phyloP scores from a whole-genome alignment of 805 yeast species.

The Kodamaea lidongshanica region DNA sequence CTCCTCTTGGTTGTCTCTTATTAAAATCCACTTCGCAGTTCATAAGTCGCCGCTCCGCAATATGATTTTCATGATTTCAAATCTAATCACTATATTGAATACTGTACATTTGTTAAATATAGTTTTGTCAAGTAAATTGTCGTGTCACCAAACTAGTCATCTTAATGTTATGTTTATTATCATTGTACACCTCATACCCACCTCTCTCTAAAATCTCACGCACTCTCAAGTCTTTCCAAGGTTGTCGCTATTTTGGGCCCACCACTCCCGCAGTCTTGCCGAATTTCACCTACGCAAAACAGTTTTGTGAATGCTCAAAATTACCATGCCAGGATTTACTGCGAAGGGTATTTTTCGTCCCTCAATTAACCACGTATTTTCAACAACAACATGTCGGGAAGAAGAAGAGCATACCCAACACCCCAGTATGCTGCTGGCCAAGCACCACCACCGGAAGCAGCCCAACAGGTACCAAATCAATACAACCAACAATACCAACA shows the following conservation, averaged over 20 bases:
- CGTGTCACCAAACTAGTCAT: too few relatives aligned
- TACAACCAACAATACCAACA: constrained; percentile 14
- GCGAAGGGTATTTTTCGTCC: constrained; percentile 2
- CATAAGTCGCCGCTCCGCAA: too few relatives aligned
- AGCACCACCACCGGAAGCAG: constrained; percentile 13
- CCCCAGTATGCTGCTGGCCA: constrained; percentile 37
- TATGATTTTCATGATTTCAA: too few relatives aligned
- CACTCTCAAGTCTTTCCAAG: too few relatives aligned
- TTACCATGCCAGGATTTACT: constrained; percentile 1
- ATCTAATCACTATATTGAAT: too few relatives aligned
- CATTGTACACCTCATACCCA: too few relatives aligned
- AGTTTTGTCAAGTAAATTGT: too few relatives aligned
- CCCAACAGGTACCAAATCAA: constrained; percentile 3
- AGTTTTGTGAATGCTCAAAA: background rate
- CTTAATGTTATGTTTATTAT: too few relatives aligned
- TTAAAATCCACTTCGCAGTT: too few relatives aligned
- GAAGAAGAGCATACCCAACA: constrained; percentile 45
- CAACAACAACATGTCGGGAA: constrained; percentile 25
- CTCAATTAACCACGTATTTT: constrained; percentile 4
- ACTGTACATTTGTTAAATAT: too few relatives aligned
- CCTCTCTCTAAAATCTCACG: too few relatives aligned
- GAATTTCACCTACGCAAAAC: background rate
- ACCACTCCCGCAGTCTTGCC: background rate
- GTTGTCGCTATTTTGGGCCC: constrained; percentile 1
- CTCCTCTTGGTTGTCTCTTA: too few relatives aligned